phyloP scores from a whole-genome alignment of 1,284 basidiomycete genomes.

The Boletus albobrunnescens region DNA sequence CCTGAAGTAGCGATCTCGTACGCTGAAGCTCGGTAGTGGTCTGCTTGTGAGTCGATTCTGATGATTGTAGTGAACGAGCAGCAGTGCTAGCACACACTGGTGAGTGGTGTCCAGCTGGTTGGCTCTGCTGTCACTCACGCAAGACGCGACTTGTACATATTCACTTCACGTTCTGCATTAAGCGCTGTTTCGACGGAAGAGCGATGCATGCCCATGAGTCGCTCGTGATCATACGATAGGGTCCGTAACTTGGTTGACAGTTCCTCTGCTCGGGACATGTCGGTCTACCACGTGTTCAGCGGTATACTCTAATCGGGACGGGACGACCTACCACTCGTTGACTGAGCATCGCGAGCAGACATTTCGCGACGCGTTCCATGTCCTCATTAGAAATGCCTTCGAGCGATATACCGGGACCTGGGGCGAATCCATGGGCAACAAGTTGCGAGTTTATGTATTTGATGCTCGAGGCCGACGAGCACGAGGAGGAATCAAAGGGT shows the following conservation, averaged over 20 bases:
- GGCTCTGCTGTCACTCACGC: slow-evolving; percentile 45
- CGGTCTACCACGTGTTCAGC: slow-evolving; percentile 49
- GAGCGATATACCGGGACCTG: slow-evolving; percentile 54
- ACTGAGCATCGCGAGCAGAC: slow-evolving; percentile 73
- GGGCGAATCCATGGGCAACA: slow-evolving; percentile 62
- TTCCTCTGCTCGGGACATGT: slow-evolving; percentile 77
- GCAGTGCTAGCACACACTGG: slow-evolving; percentile 41
- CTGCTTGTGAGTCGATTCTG: slow-evolving; percentile 65
- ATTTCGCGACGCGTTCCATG: slow-evolving; percentile 67
- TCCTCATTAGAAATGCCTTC: slow-evolving; percentile 48
- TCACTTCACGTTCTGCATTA: slow-evolving; percentile 70
- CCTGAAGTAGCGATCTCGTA: slow-evolving; percentile 58
- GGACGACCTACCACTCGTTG: slow-evolving; percentile 66
- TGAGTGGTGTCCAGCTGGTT: slow-evolving; percentile 10
- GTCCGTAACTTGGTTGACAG: slow-evolving; percentile 73
- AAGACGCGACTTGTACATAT: slow-evolving; percentile 65
- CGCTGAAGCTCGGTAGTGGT: slow-evolving; percentile 66
- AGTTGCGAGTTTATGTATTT: slow-evolving; percentile 31
- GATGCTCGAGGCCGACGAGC: slow-evolving; percentile 49
- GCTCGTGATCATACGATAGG: slow-evolving; percentile 79
- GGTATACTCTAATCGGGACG: neutral
- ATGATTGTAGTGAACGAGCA: slow-evolving; percentile 50
- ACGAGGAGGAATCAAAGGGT: slow-evolving; percentile 39
- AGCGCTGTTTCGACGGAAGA: slow-evolving; percentile 55
- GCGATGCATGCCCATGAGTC: slow-evolving; percentile 62